Conservation (phyloP, 306 rosid species). For the Gastrolobium bilobum region DNA sequence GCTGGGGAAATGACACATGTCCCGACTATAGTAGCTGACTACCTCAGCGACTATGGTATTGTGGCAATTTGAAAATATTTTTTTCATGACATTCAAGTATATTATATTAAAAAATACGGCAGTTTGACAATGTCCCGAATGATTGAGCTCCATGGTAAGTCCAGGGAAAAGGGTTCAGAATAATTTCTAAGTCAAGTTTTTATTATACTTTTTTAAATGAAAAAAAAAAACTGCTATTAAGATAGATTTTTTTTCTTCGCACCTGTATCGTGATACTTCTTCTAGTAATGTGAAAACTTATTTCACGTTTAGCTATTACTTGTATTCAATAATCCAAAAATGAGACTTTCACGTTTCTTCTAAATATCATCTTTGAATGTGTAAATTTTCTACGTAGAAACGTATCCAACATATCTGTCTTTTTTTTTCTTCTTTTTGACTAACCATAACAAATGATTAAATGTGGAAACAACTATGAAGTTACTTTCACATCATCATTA, state of each 20-base stretch:
- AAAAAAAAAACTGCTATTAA: not conserved
- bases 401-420: slow-evolving; percentile 4
- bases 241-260: not conserved
- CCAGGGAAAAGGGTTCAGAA: no score
- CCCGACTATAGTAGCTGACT: no score
- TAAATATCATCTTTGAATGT: not conserved
- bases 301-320: not conserved
- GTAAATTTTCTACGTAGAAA: not conserved
- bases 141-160: no score
- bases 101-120: no score
- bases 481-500: not conserved
- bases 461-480: not conserved
- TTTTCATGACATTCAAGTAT: no score
- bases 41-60: no score
- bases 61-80: no score
- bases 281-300: not conserved
- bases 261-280: slow-evolving; percentile 4
- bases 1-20: no score
- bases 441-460: not conserved
- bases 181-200: not conserved
- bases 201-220: not conserved
- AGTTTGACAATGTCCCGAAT: no score
- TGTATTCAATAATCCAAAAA: not conserved
- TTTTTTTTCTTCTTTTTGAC: not conserved
- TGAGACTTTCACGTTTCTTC: not conserved